These are phyloP conservation scores for Penicillium malachiteum DNA, from an alignment of 495 filamentous ascomycete genomes.

Conservation along the genomic window DNA sequence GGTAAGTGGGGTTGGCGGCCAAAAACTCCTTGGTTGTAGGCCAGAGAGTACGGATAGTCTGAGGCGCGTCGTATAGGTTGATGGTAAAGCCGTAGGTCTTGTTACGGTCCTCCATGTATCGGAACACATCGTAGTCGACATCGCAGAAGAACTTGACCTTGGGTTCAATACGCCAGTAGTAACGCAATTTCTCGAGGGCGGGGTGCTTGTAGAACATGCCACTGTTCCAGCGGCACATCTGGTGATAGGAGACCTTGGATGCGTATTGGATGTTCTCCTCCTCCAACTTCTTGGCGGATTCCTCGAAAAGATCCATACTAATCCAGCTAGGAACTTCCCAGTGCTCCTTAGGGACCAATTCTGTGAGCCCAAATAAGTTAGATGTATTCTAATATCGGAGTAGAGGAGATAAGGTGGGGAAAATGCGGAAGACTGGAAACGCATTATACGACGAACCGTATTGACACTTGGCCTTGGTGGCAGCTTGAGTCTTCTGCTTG, in stretches of 20 bases:
- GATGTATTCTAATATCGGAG: background rate
- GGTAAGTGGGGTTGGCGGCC: slow-evolving; percentile 75
- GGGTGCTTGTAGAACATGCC: slow-evolving; percentile 98
- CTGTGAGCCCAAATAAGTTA: slow-evolving; percentile 31
- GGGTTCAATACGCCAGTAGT: slow-evolving; percentile 99
- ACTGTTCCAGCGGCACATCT: slow-evolving; percentile 99
- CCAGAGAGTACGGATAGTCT: slow-evolving; percentile 88
- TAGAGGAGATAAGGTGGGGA: background rate
- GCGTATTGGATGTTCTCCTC: slow-evolving; percentile 90
- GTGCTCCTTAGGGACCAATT: slow-evolving; percentile 88
- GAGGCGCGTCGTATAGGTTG: slow-evolving; percentile 89
- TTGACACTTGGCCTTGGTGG: slow-evolving; percentile 78
- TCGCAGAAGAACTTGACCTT: slow-evolving; percentile 99
- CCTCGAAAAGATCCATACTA: slow-evolving; percentile 76
- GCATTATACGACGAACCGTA: slow-evolving; percentile 63
- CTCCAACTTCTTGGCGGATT: slow-evolving; percentile 78
- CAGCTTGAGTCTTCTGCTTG: slow-evolving; percentile 71
- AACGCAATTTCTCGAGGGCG: slow-evolving; percentile 74
- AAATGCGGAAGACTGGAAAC: background rate
- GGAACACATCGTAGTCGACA: slow-evolving; percentile 98
- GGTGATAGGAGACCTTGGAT: slow-evolving; percentile 84
- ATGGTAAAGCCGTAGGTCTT: slow-evolving; percentile 99
- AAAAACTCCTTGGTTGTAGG: slow-evolving; percentile 90
- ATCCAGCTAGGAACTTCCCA: slow-evolving; percentile 95
- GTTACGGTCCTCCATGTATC: slow-evolving; percentile 95